Percentiles rank a stretch among this genome's conserved stretches.
Evolutionary conservation across 2,329 filamentous ascomycete species (phyloP).

Genomic region (Arthroderma sp.): DNA sequence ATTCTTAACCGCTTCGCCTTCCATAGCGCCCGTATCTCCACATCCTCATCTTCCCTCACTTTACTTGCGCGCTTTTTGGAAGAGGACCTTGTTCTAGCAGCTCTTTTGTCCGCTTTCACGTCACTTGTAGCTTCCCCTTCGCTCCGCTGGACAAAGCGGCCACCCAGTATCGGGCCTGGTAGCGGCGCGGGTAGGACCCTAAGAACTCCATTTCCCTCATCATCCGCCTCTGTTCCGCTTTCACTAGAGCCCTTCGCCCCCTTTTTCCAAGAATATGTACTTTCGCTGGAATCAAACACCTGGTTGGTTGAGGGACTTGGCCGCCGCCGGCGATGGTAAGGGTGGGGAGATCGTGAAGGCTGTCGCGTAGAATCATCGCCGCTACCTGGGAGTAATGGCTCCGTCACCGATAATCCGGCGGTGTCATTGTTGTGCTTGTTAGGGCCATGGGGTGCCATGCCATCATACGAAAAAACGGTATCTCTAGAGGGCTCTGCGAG

Average conservation of each 20-base stretch:
- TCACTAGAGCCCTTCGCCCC: conserved; percentile 52
- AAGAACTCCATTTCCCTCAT: conserved; percentile 64
- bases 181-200: conserved; percentile 73
- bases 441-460: conserved; percentile 2
- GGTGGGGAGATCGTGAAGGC: conserved; percentile 16
- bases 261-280: conserved; percentile 11
- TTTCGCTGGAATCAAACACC: conserved; percentile 25
- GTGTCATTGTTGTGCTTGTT: background rate
- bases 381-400: too few species aligned
- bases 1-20: conserved; percentile 23
- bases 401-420: background rate
- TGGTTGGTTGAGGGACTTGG: conserved; percentile 5
- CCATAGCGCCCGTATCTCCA: conserved; percentile 12
- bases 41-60: conserved; percentile 15
- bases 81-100: too few species aligned
- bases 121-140: background rate
- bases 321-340: conserved; percentile 14
- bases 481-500: too few species aligned
- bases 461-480: background rate
- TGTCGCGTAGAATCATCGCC: background rate
- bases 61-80: conserved; percentile 21
- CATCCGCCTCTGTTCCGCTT: conserved; percentile 88
- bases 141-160: background rate
- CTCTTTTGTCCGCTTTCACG: background rate
- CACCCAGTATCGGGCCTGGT: background rate